Base-by-base conservation (phyloP, 108 stramenopile genomes). In the Cyclostephanos tholiformis region DNA sequence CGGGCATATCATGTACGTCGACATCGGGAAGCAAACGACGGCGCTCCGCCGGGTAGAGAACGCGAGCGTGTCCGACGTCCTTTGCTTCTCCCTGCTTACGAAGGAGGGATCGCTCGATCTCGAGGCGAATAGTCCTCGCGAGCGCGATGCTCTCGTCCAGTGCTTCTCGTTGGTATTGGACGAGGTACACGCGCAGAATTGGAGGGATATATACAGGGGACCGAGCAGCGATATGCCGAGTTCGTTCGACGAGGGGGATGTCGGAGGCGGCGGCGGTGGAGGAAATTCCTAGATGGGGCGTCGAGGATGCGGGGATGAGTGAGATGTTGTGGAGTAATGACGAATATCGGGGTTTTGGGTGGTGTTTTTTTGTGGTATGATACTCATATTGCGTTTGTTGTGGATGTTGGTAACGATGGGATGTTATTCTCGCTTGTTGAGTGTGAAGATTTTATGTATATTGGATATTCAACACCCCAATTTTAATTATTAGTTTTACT, bases 161-260 rank as follows among this genome's bases (percentile, higher is more conserved):
- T 94, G 92, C 67, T 94, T 94, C 79, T 82, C 79, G 20, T 66
- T 94, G 59, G 92, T 94, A 1, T 76, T 94, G 75, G 92, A 94
- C 76, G 92, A 94, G 82, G 90, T 94, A 6, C 92, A 94, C 74
- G 92, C 92, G 3, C 88, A 90, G 77, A 94, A 94, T 71, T 94
- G 92, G 92, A 82, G 92, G 72, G 92, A 94, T 80, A 89, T 94
- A 70, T 90, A 94, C 63, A 70, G 92, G 35, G 92, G 88, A 39
- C 92, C 92, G 23, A 86, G 85, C 65, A 84, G 82, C 60, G 92
- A 94, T 72, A 91, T 94, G 92, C 92, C 92, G 13, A 87, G 86
- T 69, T 89, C 88, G 22, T 94, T 91, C 78, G 90, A 91, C 72
- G 90, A 88, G 67, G 65, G 84, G 59, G 89, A 91, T 65, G 61